Conservation (phyloP, 1,284 basidiomycete genomes). For the Fomitopsis pinicola region DNA sequence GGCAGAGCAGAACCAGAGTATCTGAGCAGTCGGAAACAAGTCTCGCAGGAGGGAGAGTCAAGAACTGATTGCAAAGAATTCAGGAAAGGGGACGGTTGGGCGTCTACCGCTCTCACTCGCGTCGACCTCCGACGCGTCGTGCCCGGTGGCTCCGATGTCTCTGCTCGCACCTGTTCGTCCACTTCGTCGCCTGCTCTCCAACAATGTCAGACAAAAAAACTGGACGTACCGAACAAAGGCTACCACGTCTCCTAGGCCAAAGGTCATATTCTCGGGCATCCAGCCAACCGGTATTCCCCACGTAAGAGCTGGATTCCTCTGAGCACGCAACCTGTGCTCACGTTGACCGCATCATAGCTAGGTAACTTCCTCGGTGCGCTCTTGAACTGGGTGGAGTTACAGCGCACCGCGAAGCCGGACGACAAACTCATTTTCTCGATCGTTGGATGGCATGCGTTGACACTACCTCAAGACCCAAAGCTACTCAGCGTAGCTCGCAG, state of each 20-base stretch:
- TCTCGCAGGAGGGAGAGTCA: background rate
- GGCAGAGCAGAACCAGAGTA: background rate
- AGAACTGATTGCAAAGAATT: no score
- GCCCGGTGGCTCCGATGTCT: background rate
- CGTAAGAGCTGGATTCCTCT: slow-evolving; percentile 35
- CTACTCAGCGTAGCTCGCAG: slow-evolving; percentile 58
- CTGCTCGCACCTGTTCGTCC: background rate
- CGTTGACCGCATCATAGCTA: slow-evolving; percentile 45
- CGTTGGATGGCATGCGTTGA: slow-evolving; percentile 91
- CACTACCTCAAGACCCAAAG: slow-evolving; percentile 80
- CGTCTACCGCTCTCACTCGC: background rate
- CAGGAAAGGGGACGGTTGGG: background rate
- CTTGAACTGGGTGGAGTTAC: slow-evolving; percentile 83
- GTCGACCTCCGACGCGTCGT: background rate
- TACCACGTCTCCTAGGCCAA: background rate
- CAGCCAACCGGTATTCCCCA: slow-evolving; percentile 86
- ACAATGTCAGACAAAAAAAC: background rate
- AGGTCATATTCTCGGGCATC: slow-evolving; percentile 76
- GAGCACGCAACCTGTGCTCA: background rate
- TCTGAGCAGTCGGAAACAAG: background rate
- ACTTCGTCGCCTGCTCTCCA: background rate
- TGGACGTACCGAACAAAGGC: background rate
- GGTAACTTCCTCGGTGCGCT: slow-evolving; percentile 93
- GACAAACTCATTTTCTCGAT: slow-evolving; percentile 82
- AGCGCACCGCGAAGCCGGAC: slow-evolving; percentile 50